Percentiles rank a stretch among this genome's conserved stretches.
Conservation (phyloP, 2,329 filamentous ascomycete species). For the Coleophoma cylindrospora region DNA sequence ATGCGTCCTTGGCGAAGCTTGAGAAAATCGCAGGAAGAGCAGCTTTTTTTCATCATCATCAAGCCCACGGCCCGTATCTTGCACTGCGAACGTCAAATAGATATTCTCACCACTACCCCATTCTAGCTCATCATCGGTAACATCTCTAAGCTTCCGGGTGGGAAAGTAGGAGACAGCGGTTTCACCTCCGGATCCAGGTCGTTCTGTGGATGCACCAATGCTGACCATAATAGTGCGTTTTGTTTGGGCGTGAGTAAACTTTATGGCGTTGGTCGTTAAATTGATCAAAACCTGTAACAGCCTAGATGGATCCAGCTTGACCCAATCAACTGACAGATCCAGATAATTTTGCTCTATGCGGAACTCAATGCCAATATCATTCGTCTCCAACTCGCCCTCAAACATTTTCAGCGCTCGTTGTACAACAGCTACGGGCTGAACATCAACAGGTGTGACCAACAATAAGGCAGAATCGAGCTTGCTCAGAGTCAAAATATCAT, state of each 20-base stretch:
- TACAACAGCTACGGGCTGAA: constrained; percentile 62
- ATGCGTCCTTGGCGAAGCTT: constrained; percentile 75
- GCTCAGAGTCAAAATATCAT: constrained; percentile 61
- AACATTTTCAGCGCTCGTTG: constrained; percentile 73
- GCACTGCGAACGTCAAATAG: constrained; percentile 68
- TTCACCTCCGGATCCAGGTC: constrained; percentile 43
- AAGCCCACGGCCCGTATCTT: constrained; percentile 72
- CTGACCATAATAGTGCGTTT: constrained; percentile 43
- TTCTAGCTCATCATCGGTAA: constrained; percentile 23
- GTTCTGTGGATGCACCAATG: constrained; percentile 21
- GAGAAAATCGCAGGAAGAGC: constrained; percentile 75
- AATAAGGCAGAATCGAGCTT: constrained; percentile 69
- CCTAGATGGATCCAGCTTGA: constrained; percentile 69
- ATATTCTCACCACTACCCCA: constrained; percentile 70
- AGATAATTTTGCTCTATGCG: constrained; percentile 63
- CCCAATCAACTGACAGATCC: constrained; percentile 62
- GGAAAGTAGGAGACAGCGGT: constrained; percentile 28
- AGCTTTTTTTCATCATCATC: constrained; percentile 66
- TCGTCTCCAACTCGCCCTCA: constrained; percentile 66
- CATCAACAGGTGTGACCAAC: constrained; percentile 64
- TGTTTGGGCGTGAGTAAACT: constrained; percentile 68
- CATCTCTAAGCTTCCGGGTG: constrained; percentile 20
- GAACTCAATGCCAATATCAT: constrained; percentile 68
- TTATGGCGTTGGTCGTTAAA: constrained; percentile 75
- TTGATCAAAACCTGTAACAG: constrained; percentile 80